These are phyloP conservation scores for Diplocarpon mali DNA, from an alignment of 2,329 filamentous ascomycete genomes.

Conservation along the genomic window DNA sequence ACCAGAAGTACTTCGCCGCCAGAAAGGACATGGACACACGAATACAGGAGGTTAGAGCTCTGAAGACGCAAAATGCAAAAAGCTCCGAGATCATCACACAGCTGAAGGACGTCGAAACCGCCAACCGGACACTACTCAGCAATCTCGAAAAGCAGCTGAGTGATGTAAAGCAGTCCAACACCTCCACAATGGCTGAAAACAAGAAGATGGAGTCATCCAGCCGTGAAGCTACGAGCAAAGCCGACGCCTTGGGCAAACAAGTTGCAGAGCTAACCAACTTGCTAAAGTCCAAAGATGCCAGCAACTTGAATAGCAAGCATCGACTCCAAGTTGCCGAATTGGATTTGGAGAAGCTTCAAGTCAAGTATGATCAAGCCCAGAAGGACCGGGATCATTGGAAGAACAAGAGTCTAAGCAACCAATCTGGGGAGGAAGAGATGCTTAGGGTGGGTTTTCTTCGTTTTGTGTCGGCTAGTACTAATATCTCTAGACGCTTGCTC, in stretches of 20 bases:
- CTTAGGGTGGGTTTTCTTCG: conserved; percentile 58
- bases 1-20: conserved; percentile 94
- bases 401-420: conserved; percentile 69
- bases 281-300: conserved; percentile 64
- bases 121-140: conserved; percentile 62
- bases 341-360: conserved; percentile 70
- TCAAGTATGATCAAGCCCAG: conserved; percentile 64
- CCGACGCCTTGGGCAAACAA: conserved; percentile 65
- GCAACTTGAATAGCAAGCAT: conserved; percentile 39
- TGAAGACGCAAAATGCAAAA: conserved; percentile 76
- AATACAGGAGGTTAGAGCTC: conserved; percentile 65
- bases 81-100: conserved; percentile 89
- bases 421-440: conserved; percentile 72
- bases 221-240: conserved; percentile 56
- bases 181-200: conserved; percentile 58
- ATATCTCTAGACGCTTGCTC: conserved; percentile 52
- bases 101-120: conserved; percentile 78
- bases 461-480: conserved; percentile 22
- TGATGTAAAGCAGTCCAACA: conserved; percentile 70
- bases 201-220: conserved; percentile 63
- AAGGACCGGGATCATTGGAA: conserved; percentile 83
- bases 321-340: conserved; percentile 52
- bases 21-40: conserved; percentile 88
- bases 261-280: conserved; percentile 64
- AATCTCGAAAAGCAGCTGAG: conserved; percentile 87